Percentiles rank a stretch among this genome's conserved stretches.
These are phyloP conservation scores for Aspergillus brasiliensis DNA, from an alignment of 2,329 filamentous ascomycete species.

Conservation along the genomic window DNA sequence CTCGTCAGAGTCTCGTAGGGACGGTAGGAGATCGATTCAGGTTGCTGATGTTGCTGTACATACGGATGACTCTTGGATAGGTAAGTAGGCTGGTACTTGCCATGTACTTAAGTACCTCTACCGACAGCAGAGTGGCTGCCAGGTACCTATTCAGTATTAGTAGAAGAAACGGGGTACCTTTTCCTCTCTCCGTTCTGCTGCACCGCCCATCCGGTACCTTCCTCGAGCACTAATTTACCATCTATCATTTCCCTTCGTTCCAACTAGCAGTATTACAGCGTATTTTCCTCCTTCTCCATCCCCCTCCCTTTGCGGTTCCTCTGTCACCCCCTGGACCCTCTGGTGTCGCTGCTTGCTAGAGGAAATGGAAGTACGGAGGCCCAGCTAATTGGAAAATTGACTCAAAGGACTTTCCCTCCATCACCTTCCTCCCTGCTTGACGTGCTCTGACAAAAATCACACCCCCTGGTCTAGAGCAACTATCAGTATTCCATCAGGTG, in stretches of 20 bases:
- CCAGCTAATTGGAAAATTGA: neutral
- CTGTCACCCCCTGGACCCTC: neutral
- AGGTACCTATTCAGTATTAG: neutral
- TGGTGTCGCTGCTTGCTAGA: neutral
- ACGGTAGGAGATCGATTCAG: neutral
- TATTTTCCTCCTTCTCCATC: neutral
- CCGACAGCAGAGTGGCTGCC: neutral
- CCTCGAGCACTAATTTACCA: slow-evolving; percentile 2
- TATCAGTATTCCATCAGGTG: too few relatives aligned
- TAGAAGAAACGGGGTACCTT: neutral
- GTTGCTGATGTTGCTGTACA: neutral
- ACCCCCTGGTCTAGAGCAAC: too few relatives aligned
- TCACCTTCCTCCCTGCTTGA: neutral
- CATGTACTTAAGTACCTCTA: slow-evolving; percentile 9
- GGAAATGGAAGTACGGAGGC: neutral
- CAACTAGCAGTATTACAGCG: slow-evolving; percentile 1
- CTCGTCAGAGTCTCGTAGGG: neutral
- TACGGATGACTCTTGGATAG: neutral
- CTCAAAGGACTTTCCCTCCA: neutral
- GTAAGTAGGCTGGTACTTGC: slow-evolving; percentile 3
- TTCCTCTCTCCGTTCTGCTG: neutral
- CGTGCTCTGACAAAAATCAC: too few relatives aligned
- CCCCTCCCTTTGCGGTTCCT: neutral
- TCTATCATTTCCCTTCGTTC: slow-evolving; percentile 3
- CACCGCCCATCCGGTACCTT: slow-evolving; percentile 8